These are phyloP conservation scores for Teratosphaeria nubilosa DNA, from an alignment of 2,329 filamentous ascomycete genomes.

Conservation along the genomic window DNA sequence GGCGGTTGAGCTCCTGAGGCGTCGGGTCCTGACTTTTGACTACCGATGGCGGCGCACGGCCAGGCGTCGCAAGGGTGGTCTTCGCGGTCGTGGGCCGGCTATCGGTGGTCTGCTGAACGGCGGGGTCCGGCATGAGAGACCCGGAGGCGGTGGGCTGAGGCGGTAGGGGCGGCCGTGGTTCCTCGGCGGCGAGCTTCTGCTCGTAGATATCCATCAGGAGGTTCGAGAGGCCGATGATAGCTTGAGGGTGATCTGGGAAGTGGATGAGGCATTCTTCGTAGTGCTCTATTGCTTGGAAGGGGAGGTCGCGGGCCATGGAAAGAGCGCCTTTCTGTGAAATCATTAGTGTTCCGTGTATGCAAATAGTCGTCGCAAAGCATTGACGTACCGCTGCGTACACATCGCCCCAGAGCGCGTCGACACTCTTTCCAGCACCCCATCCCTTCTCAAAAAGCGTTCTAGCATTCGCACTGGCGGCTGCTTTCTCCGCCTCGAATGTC, in stretches of 20 bases:
- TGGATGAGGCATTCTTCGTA: slow-evolving; percentile 78
- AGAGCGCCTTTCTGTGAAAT: slow-evolving; percentile 55
- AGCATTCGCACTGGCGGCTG: slow-evolving; percentile 52
- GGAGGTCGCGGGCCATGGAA: slow-evolving; percentile 49
- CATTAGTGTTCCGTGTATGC: slow-evolving; percentile 9
- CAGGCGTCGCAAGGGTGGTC: slow-evolving; percentile 4
- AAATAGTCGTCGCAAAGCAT: neutral
- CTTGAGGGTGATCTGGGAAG: slow-evolving; percentile 66
- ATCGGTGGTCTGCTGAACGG: slow-evolving; percentile 5
- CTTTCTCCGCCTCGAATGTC: slow-evolving; percentile 56
- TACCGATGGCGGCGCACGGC: neutral
- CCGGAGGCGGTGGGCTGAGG: slow-evolving; percentile 14
- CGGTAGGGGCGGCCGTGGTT: slow-evolving; percentile 33
- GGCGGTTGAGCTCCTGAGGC: slow-evolving; percentile 63
- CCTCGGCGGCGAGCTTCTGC: slow-evolving; percentile 50
- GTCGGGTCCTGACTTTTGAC: slow-evolving; percentile 29
- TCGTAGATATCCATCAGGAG: slow-evolving; percentile 79
- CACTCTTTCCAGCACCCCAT: slow-evolving; percentile 72
- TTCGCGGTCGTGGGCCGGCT: slow-evolving; percentile 10
- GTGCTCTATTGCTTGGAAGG: slow-evolving; percentile 60
- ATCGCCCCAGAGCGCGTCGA: slow-evolving; percentile 78
- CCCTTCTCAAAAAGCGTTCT: slow-evolving; percentile 53
- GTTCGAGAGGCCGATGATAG: slow-evolving; percentile 72
- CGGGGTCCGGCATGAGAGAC: slow-evolving; percentile 5
- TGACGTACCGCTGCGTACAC: slow-evolving; percentile 65